A percentile compares a stretch with the other conserved stretches of the same genome.
phyloP scores from a whole-genome alignment of 768 basidiomycete species.

The Panus rudis region DNA sequence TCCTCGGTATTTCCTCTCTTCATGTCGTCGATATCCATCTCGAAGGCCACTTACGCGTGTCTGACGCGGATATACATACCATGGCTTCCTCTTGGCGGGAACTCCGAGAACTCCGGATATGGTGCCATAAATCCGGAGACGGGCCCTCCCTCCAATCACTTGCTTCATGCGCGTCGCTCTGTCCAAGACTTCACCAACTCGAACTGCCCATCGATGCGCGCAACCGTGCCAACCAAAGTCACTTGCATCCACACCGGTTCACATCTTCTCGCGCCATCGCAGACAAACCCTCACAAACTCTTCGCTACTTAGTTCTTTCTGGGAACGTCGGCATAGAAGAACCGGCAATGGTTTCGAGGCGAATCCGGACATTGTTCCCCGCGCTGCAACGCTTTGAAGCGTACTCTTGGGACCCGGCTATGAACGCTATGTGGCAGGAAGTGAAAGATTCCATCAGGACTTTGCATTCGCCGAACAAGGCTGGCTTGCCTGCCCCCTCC shows the following conservation, averaged over 20 bases:
- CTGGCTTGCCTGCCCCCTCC: too few relatives aligned
- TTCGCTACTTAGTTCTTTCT: neutral
- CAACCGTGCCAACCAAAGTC: neutral
- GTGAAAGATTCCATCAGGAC: neutral
- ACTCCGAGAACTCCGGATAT: conserved; percentile 1
- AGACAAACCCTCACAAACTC: neutral
- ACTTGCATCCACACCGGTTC: too few relatives aligned
- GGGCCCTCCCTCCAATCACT: neutral
- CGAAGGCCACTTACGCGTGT: neutral
- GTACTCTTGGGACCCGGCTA: conserved; percentile 1
- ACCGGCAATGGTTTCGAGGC: neutral
- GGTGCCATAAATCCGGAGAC: neutral
- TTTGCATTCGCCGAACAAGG: neutral
- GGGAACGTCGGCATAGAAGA: conserved; percentile 3
- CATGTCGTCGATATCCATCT: conserved; percentile 1
- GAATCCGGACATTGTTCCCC: conserved; percentile 1
- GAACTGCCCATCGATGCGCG: neutral
- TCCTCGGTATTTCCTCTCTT: neutral
- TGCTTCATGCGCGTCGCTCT: neutral
- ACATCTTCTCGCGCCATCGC: neutral
- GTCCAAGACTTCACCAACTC: neutral
- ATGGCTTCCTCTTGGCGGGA: conserved; percentile 4
- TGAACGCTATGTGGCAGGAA: neutral
- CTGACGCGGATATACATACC: neutral
- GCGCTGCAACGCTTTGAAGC: conserved; percentile 1